These are phyloP conservation scores for Gnaphalium uliginosum DNA, from an alignment of 129 eudicot species.

Conservation along the genomic window DNA sequence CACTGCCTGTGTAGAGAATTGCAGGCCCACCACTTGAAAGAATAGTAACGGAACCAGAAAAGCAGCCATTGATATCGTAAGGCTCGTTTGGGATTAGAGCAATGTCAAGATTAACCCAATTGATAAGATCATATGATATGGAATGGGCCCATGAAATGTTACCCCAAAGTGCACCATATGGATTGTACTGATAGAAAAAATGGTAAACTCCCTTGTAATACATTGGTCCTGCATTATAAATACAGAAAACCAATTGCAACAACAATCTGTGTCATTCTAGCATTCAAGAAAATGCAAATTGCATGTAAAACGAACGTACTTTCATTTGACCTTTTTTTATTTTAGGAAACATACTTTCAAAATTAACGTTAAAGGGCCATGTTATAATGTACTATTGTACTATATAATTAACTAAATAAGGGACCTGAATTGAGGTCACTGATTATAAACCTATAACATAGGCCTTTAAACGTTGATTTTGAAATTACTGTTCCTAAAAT, in stretches of 20 bases:
- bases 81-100: slow-evolving; percentile 52
- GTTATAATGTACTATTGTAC: background rate
- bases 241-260: background rate
- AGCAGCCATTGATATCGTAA: slow-evolving; percentile 59
- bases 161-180: slow-evolving; percentile 51
- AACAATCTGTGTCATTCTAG: background rate
- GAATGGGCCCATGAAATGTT: slow-evolving; percentile 73
- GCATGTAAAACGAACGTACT: background rate
- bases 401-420: background rate
- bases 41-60: slow-evolving; percentile 66
- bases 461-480: background rate
- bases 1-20: slow-evolving; percentile 59
- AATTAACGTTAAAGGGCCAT: background rate
- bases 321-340: background rate
- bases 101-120: slow-evolving; percentile 57
- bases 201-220: slow-evolving; percentile 74
- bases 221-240: slow-evolving; percentile 60
- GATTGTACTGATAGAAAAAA: slow-evolving; percentile 70
- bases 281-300: background rate
- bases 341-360: background rate
- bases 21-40: slow-evolving; percentile 43
- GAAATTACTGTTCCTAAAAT: background rate
- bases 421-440: background rate
- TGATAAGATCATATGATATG: slow-evolving; percentile 61
- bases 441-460: background rate